Percentiles rank a stretch among this genome's conserved stretches.
These are phyloP conservation scores for Penicillium odoratum DNA, from an alignment of 495 filamentous ascomycete species.

Conservation along the genomic window DNA sequence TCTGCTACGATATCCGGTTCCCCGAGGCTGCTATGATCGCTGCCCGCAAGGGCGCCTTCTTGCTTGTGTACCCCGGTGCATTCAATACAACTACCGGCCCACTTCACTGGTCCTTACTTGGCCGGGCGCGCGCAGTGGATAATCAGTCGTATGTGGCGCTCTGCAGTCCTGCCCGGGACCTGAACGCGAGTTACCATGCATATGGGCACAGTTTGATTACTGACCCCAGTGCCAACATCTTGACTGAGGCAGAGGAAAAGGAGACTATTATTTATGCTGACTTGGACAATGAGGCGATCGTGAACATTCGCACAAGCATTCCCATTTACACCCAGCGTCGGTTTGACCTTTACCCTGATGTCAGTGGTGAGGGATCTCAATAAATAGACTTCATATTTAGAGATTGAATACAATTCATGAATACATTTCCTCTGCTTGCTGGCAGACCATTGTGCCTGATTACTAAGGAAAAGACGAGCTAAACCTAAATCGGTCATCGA, in stretches of 20 bases:
- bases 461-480: neutral
- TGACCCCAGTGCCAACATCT: constrained; percentile 82
- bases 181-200: constrained; percentile 76
- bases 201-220: constrained; percentile 88
- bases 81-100: constrained; percentile 94
- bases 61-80: constrained; percentile 87
- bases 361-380: constrained; percentile 48
- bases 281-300: constrained; percentile 68
- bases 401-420: neutral
- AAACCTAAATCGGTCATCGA: neutral
- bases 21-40: constrained; percentile 92
- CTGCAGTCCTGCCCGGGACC: constrained; percentile 87
- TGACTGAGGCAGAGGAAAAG: constrained; percentile 69
- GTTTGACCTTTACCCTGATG: constrained; percentile 95
- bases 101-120: constrained; percentile 86
- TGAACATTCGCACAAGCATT: constrained; percentile 77
- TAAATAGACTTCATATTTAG: neutral
- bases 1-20: constrained; percentile 98
- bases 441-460: neutral
- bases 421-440: neutral
- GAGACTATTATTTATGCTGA: constrained; percentile 79
- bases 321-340: constrained; percentile 82
- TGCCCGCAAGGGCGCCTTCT: constrained; percentile 77
- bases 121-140: constrained; percentile 81
- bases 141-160: constrained; percentile 94